A percentile compares a stretch with the other conserved stretches of the same genome.
Evolutionary conservation across 2,329 filamentous ascomycete genomes (phyloP).

Genomic region (Parascedosporium putredinis): DNA sequence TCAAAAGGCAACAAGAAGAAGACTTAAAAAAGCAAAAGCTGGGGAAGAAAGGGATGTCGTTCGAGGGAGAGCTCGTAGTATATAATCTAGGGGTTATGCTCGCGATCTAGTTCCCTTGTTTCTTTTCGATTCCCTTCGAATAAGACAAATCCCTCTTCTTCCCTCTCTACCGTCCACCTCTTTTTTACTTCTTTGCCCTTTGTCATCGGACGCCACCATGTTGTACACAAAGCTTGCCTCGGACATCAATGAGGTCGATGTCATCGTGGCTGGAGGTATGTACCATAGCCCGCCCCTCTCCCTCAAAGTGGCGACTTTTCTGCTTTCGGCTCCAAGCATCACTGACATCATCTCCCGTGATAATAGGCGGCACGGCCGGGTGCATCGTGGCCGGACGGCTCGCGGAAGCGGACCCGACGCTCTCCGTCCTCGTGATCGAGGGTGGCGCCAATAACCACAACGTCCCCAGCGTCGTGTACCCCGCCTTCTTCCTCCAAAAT

Average conservation of each 20-base stretch:
- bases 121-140: too few species aligned
- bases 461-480: slow-evolving; percentile 15
- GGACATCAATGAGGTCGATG: slow-evolving; percentile 32
- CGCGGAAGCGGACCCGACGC: slow-evolving; percentile 15
- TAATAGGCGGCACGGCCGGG: slow-evolving; percentile 18
- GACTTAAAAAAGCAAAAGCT: neutral
- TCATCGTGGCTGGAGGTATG: slow-evolving; percentile 40
- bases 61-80: too few species aligned
- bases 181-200: neutral
- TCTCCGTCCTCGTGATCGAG: slow-evolving; percentile 20
- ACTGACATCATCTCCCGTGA: too few species aligned
- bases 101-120: too few species aligned
- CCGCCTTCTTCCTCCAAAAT: slow-evolving; percentile 15
- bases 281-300: slow-evolving; percentile 2
- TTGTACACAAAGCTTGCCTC: slow-evolving; percentile 15
- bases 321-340: neutral
- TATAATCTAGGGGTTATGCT: too few species aligned
- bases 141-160: neutral
- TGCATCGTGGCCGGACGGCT: slow-evolving; percentile 18
- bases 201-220: slow-evolving; percentile 9
- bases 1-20: neutral
- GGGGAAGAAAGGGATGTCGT: too few species aligned
- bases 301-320: neutral
- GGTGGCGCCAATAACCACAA: slow-evolving; percentile 18
- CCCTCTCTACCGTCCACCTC: neutral